A percentile compares a stretch with the other conserved stretches of the same genome.
These are phyloP conservation scores for Aureobasidium mangrovei DNA, from an alignment of 2,329 filamentous ascomycete genomes.

Conservation along the genomic window DNA sequence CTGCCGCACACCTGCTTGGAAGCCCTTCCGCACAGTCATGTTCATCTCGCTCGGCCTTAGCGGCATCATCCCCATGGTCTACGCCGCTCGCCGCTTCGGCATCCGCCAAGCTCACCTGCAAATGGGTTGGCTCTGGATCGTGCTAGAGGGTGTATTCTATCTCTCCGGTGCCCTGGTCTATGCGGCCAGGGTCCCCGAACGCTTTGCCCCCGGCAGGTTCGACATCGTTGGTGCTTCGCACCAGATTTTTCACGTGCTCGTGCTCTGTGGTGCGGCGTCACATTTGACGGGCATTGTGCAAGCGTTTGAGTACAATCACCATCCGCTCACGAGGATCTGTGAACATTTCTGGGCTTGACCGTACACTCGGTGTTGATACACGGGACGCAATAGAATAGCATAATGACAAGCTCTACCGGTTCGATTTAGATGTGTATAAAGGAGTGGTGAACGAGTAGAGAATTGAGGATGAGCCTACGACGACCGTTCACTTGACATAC, in stretches of 20 bases:
- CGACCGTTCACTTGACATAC: too few species aligned
- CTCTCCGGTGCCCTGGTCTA: slow-evolving; percentile 33
- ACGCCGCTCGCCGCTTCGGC: slow-evolving; percentile 28
- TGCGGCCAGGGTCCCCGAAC: slow-evolving; percentile 35
- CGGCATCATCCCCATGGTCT: slow-evolving; percentile 33
- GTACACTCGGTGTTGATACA: background rate
- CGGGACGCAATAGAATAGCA: too few species aligned
- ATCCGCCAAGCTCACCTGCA: slow-evolving; percentile 27
- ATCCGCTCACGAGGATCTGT: background rate
- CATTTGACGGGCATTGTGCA: slow-evolving; percentile 31
- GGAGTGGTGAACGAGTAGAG: too few species aligned
- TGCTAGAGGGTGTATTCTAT: slow-evolving; percentile 32
- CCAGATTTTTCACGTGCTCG: slow-evolving; percentile 42
- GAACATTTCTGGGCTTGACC: background rate
- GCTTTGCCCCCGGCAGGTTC: slow-evolving; percentile 35
- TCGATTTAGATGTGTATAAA: too few species aligned
- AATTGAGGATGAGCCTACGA: too few species aligned
- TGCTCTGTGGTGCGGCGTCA: slow-evolving; percentile 35
- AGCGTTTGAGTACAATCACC: slow-evolving; percentile 28
- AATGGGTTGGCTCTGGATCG: slow-evolving; percentile 36
- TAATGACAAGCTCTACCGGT: too few species aligned
- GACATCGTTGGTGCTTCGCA: slow-evolving; percentile 42
- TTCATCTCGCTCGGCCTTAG: slow-evolving; percentile 36
- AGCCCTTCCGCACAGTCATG: slow-evolving; percentile 33
- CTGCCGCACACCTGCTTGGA: slow-evolving; percentile 32